Conservation (phyloP, 345 rosid species). For the Balakata baccata region DNA sequence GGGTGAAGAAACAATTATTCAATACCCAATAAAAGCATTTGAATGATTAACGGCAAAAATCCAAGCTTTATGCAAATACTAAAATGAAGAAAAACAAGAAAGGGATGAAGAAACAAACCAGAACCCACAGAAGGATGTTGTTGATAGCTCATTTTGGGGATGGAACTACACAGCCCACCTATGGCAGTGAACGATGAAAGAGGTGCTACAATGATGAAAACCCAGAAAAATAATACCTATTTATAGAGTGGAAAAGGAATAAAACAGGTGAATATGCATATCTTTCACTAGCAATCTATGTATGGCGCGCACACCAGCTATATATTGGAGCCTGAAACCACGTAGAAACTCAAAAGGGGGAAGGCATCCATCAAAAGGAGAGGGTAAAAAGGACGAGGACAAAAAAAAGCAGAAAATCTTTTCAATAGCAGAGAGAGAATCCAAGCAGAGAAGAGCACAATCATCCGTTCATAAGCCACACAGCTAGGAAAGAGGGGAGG, state of each 20-base stretch:
- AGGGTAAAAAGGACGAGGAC: slow-evolving; percentile 16
- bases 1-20: neutral
- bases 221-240: slow-evolving; percentile 34
- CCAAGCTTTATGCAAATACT: neutral
- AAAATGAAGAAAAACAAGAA: neutral
- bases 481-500: slow-evolving; percentile 21
- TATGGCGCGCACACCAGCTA: slow-evolving; percentile 49
- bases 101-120: slow-evolving; percentile 47
- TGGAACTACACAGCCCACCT: slow-evolving; percentile 12
- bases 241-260: slow-evolving; percentile 62
- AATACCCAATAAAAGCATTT: neutral
- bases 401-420: slow-evolving; percentile 49
- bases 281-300: slow-evolving; percentile 25
- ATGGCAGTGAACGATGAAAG: slow-evolving; percentile 16
- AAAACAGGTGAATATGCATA: slow-evolving; percentile 39
- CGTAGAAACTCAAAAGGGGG: slow-evolving; percentile 35
- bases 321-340: slow-evolving; percentile 32
- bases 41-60: neutral
- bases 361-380: slow-evolving; percentile 51
- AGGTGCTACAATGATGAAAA: slow-evolving; percentile 37
- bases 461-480: slow-evolving; percentile 33
- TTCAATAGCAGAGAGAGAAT: slow-evolving; percentile 40
- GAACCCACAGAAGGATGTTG: slow-evolving; percentile 50
- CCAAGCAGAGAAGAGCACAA: slow-evolving; percentile 32
- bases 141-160: slow-evolving; percentile 59